A percentile compares a stretch with the other conserved stretches of the same genome.
Evolutionary conservation across 225 moss, liverwort and hornwort genomes (phyloP).

Genomic region (Thuidium tamariscinum): DNA sequence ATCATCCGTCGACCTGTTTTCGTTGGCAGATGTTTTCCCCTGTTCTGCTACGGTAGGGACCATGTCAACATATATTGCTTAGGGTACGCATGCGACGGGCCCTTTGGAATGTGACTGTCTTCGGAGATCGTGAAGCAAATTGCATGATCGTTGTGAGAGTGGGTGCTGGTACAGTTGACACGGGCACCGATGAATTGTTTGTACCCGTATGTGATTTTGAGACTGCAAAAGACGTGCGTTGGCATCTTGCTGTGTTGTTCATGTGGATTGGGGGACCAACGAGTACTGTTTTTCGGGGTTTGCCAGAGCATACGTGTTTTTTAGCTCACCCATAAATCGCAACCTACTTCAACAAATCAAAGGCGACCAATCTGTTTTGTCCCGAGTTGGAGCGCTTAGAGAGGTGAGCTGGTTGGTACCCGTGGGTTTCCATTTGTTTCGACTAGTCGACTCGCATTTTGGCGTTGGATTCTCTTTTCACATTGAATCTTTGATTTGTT

Average conservation of each 20-base stretch:
- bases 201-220: neutral
- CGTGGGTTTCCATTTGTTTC: neutral
- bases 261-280: neutral
- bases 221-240: neutral
- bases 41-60: neutral
- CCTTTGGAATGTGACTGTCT: neutral
- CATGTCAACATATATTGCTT: neutral
- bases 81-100: neutral
- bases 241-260: neutral
- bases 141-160: neutral
- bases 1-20: neutral
- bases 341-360: slow-evolving; percentile 78
- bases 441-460: neutral
- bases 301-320: slow-evolving; percentile 81
- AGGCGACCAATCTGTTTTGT: slow-evolving; percentile 61
- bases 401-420: slow-evolving; percentile 38
- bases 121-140: neutral
- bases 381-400: slow-evolving; percentile 73
- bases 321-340: slow-evolving; percentile 65
- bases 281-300: neutral
- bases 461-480: neutral
- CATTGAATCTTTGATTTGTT: neutral
- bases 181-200: neutral
- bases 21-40: neutral
- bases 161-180: neutral